A percentile compares a stretch with the other conserved stretches of the same genome.
Conservation (phyloP, 768 basidiomycete genomes). For the Trametes elegans region DNA sequence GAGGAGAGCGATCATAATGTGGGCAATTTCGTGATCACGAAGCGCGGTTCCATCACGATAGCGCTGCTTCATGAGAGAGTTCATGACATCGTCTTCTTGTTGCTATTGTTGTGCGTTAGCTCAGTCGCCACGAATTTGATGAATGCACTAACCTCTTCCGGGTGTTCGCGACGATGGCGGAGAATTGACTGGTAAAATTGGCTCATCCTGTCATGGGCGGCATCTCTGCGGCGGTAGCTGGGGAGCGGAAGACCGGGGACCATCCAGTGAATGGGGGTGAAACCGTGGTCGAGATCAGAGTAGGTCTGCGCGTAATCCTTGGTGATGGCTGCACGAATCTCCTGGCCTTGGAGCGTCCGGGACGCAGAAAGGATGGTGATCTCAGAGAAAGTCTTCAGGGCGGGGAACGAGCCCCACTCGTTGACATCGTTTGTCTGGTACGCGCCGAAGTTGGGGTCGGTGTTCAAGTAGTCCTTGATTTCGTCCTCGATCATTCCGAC, state of each 20-base stretch:
- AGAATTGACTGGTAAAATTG: slow-evolving; percentile 91
- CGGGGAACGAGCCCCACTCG: slow-evolving; percentile 80
- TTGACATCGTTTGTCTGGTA: slow-evolving; percentile 66
- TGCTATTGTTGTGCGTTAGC: too few relatives aligned
- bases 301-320: slow-evolving; percentile 83
- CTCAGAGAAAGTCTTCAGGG: slow-evolving; percentile 70
- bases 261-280: slow-evolving; percentile 93
- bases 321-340: slow-evolving; percentile 78
- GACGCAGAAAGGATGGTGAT: slow-evolving; percentile 95
- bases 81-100: slow-evolving; percentile 90
- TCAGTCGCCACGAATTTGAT: too few relatives aligned
- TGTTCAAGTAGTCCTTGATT: slow-evolving; percentile 60
- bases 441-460: slow-evolving; percentile 59
- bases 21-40: slow-evolving; percentile 89
- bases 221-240: slow-evolving; percentile 85
- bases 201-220: slow-evolving; percentile 90
- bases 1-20: slow-evolving; percentile 97
- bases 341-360: slow-evolving; percentile 88
- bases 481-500: slow-evolving; percentile 47
- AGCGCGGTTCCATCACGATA: slow-evolving; percentile 81
- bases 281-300: slow-evolving; percentile 91
- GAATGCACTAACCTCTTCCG: slow-evolving; percentile 38
- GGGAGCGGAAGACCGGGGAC: slow-evolving; percentile 92
- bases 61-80: slow-evolving; percentile 75
- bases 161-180: slow-evolving; percentile 59